Evolutionary conservation across 2,329 filamentous ascomycete species (phyloP).

Genomic region (Trichoderma brevicompactum): DNA sequence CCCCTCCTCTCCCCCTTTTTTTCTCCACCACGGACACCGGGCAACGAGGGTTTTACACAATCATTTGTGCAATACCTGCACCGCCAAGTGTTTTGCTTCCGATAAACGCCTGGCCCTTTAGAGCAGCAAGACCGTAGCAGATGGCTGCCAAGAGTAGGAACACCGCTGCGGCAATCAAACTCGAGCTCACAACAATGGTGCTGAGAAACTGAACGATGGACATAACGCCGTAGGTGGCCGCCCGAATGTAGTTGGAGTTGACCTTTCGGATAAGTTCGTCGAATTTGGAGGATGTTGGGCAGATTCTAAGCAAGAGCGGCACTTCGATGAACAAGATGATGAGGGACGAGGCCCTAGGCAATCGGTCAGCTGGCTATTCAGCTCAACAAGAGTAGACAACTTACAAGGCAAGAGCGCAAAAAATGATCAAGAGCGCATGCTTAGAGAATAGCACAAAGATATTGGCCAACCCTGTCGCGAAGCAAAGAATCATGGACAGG

Average conservation of each 20-base stretch:
- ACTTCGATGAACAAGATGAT: slow-evolving; percentile 86
- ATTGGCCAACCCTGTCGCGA: slow-evolving; percentile 70
- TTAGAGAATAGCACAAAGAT: slow-evolving; percentile 59
- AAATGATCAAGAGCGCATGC: slow-evolving; percentile 50
- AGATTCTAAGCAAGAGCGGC: slow-evolving; percentile 93
- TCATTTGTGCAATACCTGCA: slow-evolving; percentile 95
- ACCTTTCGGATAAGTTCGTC: slow-evolving; percentile 88
- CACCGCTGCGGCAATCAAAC: slow-evolving; percentile 84
- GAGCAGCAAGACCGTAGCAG: slow-evolving; percentile 79
- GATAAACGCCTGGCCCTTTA: slow-evolving; percentile 85
- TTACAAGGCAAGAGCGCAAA: slow-evolving; percentile 60
- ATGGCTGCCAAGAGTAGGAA: slow-evolving; percentile 74
- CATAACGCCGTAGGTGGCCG: slow-evolving; percentile 82
- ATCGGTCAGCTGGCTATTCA: slow-evolving; percentile 6
- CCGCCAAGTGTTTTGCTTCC: slow-evolving; percentile 96
- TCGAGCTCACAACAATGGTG: slow-evolving; percentile 65
- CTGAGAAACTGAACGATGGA: slow-evolving; percentile 84
- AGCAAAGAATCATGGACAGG: slow-evolving; percentile 71
- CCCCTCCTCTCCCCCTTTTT: not conserved
- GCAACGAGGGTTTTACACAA: slow-evolving; percentile 64
- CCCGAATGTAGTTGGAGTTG: slow-evolving; percentile 96
- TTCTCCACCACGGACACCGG: not conserved
- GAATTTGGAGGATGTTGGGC: slow-evolving; percentile 89
- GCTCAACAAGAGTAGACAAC: slow-evolving; percentile 35
- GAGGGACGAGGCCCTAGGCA: slow-evolving; percentile 66